These are phyloP conservation scores for Haplosporangium sp. DNA, from an alignment of 371 early-diverging fungal genomes.

Conservation along the genomic window DNA sequence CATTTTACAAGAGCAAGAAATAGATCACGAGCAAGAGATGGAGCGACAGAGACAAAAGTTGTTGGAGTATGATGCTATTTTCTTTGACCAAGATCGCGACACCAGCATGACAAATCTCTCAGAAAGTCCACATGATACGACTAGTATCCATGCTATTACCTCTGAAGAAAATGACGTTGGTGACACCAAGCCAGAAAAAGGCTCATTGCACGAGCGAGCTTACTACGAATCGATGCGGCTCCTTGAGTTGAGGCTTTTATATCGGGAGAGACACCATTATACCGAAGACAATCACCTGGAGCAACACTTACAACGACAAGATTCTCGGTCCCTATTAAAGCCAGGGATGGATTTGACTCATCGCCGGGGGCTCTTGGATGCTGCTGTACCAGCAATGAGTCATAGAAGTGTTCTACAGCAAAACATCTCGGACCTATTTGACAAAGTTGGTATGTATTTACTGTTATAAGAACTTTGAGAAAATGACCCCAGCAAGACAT, in stretches of 20 bases:
- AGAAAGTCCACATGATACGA: neutral
- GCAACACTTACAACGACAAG: conserved; percentile 8
- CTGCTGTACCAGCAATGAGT: neutral
- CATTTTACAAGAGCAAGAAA: conserved; percentile 14
- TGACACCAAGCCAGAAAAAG: neutral
- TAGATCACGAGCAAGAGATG: conserved; percentile 12
- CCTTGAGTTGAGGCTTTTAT: conserved; percentile 9
- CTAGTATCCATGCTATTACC: neutral
- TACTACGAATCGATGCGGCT: conserved; percentile 8
- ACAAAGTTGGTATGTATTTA: neutral
- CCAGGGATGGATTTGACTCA: conserved; percentile 7
- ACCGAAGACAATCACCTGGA: conserved; percentile 7
- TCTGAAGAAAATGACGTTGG: neutral
- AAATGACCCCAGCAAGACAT: too few relatives aligned
- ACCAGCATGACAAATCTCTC: neutral
- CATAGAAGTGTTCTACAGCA: neutral
- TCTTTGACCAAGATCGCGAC: conserved; percentile 7
- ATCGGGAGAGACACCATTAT: conserved; percentile 13
- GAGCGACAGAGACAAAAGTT: conserved; percentile 6
- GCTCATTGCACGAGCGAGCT: conserved; percentile 4
- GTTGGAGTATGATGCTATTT: conserved; percentile 7
- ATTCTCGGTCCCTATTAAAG: neutral
- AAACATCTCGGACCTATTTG: conserved; percentile 7
- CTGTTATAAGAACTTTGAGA: too few relatives aligned
- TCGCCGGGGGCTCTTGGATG: neutral